A percentile compares a stretch with the other conserved stretches of the same genome.
Evolutionary conservation across 257 asterid species (phyloP).

Genomic region (Fraxinus pennsylvanica): DNA sequence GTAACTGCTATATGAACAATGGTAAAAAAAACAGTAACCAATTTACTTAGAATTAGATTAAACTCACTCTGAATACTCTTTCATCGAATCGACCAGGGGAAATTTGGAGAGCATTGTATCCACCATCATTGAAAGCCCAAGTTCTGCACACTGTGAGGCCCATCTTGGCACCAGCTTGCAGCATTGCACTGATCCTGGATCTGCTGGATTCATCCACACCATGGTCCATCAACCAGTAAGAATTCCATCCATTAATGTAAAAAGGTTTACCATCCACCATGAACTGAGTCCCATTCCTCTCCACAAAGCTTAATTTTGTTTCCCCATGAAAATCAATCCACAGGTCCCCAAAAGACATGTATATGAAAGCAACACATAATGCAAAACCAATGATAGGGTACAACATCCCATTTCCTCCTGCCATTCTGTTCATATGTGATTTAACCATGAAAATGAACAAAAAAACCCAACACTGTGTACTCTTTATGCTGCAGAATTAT

Average conservation of each 20-base stretch:
- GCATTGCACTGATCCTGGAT: constrained; percentile 58
- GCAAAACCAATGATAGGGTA: constrained; percentile 86
- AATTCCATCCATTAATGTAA: constrained; percentile 94
- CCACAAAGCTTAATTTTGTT: constrained; percentile 69
- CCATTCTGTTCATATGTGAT: constrained; percentile 39
- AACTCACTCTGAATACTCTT: constrained; percentile 77
- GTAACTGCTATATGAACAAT: not conserved
- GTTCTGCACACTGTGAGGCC: constrained; percentile 95
- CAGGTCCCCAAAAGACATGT: constrained; percentile 81
- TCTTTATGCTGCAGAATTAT: not conserved
- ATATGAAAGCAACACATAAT: constrained; percentile 72
- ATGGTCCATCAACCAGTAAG: constrained; percentile 99
- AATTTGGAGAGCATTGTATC: constrained; percentile 84
- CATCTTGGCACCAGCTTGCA: constrained; percentile 88
- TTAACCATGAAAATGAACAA: constrained; percentile 9
- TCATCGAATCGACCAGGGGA: constrained; percentile 89
- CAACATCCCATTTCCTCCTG: constrained; percentile 71
- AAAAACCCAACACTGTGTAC: not conserved
- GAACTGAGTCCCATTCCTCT: constrained; percentile 94
- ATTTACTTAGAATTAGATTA: too few species aligned
- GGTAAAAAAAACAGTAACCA: not conserved
- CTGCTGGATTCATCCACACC: constrained; percentile 68
- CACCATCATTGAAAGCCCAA: constrained; percentile 99
- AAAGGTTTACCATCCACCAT: constrained; percentile 79
- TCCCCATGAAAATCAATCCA: constrained; percentile 51